Conservation (phyloP, 768 basidiomycete species). For the Serendipita indica region DNA sequence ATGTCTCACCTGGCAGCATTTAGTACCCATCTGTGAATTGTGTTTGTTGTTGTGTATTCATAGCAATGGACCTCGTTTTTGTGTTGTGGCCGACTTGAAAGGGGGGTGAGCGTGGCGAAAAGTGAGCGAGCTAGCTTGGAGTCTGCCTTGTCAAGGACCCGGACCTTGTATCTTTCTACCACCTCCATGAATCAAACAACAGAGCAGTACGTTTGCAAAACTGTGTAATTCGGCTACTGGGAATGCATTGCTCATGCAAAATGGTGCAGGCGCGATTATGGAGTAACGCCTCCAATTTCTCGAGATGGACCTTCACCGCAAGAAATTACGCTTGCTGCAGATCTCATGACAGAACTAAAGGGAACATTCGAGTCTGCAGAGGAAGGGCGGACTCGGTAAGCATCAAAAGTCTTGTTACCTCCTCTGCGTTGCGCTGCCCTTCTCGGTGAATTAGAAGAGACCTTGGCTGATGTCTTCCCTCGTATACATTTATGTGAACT, state of each 20-base stretch:
- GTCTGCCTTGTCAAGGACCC: background rate
- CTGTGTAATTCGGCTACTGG: background rate
- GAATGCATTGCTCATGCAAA: background rate
- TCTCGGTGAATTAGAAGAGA: background rate
- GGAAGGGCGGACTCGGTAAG: slow-evolving; percentile 64
- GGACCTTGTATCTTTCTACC: too few species aligned
- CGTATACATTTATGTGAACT: background rate
- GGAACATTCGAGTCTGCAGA: slow-evolving; percentile 83
- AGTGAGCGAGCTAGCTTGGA: too few species aligned
- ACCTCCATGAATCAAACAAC: slow-evolving; percentile 3
- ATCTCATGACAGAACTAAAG: slow-evolving; percentile 86
- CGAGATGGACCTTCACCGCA: slow-evolving; percentile 54
- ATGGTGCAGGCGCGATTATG: slow-evolving; percentile 19
- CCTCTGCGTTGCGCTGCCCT: background rate
- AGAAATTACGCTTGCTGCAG: slow-evolving; percentile 69
- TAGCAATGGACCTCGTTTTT: too few species aligned
- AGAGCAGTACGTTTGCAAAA: slow-evolving; percentile 1
- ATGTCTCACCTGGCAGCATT: background rate
- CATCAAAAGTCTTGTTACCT: slow-evolving; percentile 8
- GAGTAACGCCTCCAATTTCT: slow-evolving; percentile 79
- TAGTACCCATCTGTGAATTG: too few species aligned
- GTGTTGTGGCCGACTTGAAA: too few species aligned
- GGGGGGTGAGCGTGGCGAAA: too few species aligned
- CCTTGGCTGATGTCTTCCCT: background rate
- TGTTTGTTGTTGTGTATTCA: too few species aligned